phyloP scores from a whole-genome alignment of 2,329 filamentous ascomycete species.

The Aspergillus jensenii region DNA sequence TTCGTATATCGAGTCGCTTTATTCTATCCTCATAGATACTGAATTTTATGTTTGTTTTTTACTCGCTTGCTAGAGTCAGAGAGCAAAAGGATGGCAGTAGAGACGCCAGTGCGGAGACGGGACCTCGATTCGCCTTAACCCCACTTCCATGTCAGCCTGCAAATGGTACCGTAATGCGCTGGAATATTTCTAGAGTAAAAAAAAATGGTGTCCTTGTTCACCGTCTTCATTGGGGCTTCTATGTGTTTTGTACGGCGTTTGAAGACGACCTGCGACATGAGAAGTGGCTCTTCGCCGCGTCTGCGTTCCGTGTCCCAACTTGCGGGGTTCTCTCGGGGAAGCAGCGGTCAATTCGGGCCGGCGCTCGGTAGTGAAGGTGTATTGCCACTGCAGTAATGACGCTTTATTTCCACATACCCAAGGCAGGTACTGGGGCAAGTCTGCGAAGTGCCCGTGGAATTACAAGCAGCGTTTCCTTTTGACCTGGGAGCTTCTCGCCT shows the following conservation, averaged over 20 bases:
- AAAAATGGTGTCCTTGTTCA: no score
- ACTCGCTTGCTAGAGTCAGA: no score
- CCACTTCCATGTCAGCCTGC: not conserved
- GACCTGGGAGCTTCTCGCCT: not conserved
- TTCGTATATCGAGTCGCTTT: no score
- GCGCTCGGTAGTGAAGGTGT: conserved; percentile 15
- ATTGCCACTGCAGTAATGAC: conserved; percentile 9
- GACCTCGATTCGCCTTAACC: not conserved
- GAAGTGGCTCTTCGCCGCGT: not conserved
- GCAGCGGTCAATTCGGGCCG: conserved; percentile 17
- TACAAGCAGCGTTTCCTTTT: not conserved
- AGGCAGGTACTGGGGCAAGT: not conserved
- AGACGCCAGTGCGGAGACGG: no score
- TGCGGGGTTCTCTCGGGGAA: conserved; percentile 16
- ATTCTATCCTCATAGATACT: no score
- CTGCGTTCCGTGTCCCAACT: conserved; percentile 2
- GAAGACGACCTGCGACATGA: not conserved
- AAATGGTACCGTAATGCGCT: not conserved
- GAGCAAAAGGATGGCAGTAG: no score
- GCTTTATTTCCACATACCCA: not conserved
- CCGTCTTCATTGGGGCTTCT: not conserved
- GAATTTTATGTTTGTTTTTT: no score
- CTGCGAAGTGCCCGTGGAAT: conserved; percentile 8
- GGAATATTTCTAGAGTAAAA: no score
- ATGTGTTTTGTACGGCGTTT: not conserved